These are phyloP conservation scores for Diplosphaera chodatii DNA, from an alignment of 139 green algal species.

Conservation along the genomic window DNA sequence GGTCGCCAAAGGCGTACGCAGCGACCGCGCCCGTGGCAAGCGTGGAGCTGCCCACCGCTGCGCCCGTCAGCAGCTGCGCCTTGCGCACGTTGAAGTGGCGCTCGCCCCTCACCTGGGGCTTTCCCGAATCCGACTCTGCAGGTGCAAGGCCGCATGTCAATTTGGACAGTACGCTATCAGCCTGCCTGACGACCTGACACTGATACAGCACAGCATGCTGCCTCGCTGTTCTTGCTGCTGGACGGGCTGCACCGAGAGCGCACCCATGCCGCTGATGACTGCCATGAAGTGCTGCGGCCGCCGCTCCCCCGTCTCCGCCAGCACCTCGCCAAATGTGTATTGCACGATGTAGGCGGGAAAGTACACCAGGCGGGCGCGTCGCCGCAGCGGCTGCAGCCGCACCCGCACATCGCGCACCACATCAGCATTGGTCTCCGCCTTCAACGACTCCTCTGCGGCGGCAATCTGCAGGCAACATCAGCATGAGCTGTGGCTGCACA, in stretches of 20 bases:
- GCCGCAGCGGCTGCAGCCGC: slow-evolving; percentile 11
- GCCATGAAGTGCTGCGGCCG: slow-evolving; percentile 20
- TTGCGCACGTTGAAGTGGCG: slow-evolving; percentile 14
- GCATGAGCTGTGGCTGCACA: no score
- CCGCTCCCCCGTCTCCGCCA: slow-evolving; percentile 37
- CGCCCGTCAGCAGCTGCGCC: slow-evolving; percentile 10
- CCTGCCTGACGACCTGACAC: no score
- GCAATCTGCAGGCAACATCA: slow-evolving; percentile 15
- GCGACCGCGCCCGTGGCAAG: slow-evolving; percentile 2
- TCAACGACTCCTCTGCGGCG: slow-evolving; percentile 17
- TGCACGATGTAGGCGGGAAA: slow-evolving; percentile 28
- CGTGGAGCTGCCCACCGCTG: slow-evolving; percentile 1
- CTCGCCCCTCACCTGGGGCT: slow-evolving; percentile 12
- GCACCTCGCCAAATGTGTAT: slow-evolving; percentile 33
- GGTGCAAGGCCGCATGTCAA: no score
- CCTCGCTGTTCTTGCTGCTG: no score
- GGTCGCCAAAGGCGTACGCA: slow-evolving; percentile 1
- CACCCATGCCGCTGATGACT: slow-evolving; percentile 1
- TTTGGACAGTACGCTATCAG: no score
- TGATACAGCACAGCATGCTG: no score
- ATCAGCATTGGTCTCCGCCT: slow-evolving; percentile 5
- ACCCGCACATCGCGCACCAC: slow-evolving; percentile 26
- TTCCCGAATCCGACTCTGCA: no score
- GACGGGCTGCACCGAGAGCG: no score
- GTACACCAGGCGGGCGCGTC: slow-evolving; percentile 27